These are phyloP conservation scores for Fusarium devonianum DNA, from an alignment of 2,329 filamentous ascomycete species.

Conservation along the genomic window DNA sequence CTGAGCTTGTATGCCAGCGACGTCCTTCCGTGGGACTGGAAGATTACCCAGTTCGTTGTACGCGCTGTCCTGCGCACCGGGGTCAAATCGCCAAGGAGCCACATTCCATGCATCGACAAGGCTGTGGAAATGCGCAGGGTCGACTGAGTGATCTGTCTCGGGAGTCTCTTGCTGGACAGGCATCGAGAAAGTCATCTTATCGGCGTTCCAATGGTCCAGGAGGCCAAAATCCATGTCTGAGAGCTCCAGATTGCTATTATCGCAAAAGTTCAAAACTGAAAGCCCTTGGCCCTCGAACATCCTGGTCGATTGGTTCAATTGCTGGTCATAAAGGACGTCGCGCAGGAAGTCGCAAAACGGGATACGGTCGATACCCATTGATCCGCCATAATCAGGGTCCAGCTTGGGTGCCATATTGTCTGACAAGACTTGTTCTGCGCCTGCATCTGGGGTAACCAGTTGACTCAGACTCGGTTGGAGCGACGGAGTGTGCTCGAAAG, in stretches of 20 bases:
- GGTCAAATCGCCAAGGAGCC: slow-evolving; percentile 60
- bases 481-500: slow-evolving; percentile 22
- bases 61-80: slow-evolving; percentile 52
- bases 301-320: slow-evolving; percentile 46
- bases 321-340: slow-evolving; percentile 58
- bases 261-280: slow-evolving; percentile 58
- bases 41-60: slow-evolving; percentile 56
- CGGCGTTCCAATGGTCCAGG: slow-evolving; percentile 57
- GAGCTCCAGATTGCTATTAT: slow-evolving; percentile 58
- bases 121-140: slow-evolving; percentile 55
- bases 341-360: slow-evolving; percentile 61
- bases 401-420: slow-evolving; percentile 27
- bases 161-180: slow-evolving; percentile 34
- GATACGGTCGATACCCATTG: slow-evolving; percentile 45
- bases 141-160: slow-evolving; percentile 49
- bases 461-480: slow-evolving; percentile 27
- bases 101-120: slow-evolving; percentile 59
- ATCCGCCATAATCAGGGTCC: slow-evolving; percentile 17
- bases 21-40: slow-evolving; percentile 52
- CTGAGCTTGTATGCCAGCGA: slow-evolving; percentile 49
- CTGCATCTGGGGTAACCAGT: slow-evolving; percentile 32
- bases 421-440: slow-evolving; percentile 18
- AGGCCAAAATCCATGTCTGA: slow-evolving; percentile 61
- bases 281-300: slow-evolving; percentile 51
- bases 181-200: slow-evolving; percentile 43